Base-by-base conservation (phyloP, 306 rosid genomes). In the Dryas alaskensis region DNA sequence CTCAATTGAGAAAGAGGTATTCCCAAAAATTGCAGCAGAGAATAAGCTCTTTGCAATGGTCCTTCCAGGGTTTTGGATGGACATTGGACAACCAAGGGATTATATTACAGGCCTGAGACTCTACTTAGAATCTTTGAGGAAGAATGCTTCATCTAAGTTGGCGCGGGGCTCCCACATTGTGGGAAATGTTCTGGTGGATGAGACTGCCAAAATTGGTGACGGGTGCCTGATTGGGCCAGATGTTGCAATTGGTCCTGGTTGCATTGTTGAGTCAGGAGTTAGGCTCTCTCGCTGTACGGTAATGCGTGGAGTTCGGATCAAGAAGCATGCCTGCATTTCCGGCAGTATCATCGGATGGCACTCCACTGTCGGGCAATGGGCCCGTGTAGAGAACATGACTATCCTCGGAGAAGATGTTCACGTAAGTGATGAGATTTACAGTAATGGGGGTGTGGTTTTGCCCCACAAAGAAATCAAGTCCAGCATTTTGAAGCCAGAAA, bases 41-140 rank as follows among this genome's bases (percentile, higher is more conserved):
- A 67, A 85, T 45, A 86, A 90, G 86, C 92, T 95, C 31, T 90
- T 19, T 77, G 99, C 98, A 75, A 95, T 95, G 99, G 99, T 92
- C 73, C 89, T 95, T 45, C 98, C 99, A 1, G 99, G 99, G 76
- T 95, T 95, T 71, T 95, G 99, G 99, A 95, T 95, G 99, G 99
- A 95, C 85, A 86, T 95, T 67, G 99, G 99, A 73, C 99, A 95
- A 37, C 99, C 99, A 2, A 92, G 87, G 89, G 99, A 95, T 82
- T 95, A 95, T 40, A 90, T 95, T 71, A 70, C 89, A 47, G 99
- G 99, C 71, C 86, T 95, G 64, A 85, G 88, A 79, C 96, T 93
- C 45, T 93, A 90, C 80, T 76, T 94, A 27, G 92, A 87, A 76
- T 94, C 99, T 8, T 70, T 92, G 83, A 92, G 87, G 84, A 94